Evolutionary conservation across 495 filamentous ascomycete species (phyloP).

Genomic region (Hypoxylon rickii): DNA sequence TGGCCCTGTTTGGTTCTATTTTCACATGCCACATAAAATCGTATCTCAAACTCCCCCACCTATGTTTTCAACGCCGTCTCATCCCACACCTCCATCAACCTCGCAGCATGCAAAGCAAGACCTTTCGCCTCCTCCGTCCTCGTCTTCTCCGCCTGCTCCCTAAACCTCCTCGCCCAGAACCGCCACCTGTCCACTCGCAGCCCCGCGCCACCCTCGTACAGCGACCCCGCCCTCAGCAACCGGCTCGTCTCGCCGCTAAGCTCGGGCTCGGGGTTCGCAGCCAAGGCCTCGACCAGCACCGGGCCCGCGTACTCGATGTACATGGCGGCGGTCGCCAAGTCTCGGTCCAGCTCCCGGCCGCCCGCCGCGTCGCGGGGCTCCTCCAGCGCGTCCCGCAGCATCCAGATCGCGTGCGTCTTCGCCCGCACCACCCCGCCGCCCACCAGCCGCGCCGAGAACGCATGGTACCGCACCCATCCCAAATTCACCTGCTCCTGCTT

Average conservation of each 20-base stretch:
- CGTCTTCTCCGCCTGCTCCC: slow-evolving; percentile 22
- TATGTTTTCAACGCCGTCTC: slow-evolving; percentile 5
- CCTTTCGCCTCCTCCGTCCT: slow-evolving; percentile 17
- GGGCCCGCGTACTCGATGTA: slow-evolving; percentile 37
- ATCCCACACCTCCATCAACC: slow-evolving; percentile 31
- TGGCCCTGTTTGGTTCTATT: no score
- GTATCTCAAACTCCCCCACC: no score
- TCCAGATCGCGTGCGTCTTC: slow-evolving; percentile 28
- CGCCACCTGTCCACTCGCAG: slow-evolving; percentile 27
- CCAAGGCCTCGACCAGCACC: slow-evolving; percentile 21
- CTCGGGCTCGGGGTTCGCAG: slow-evolving; percentile 16
- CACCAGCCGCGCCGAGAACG: slow-evolving; percentile 30
- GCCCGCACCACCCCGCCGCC: slow-evolving; percentile 20
- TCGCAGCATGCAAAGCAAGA: slow-evolving; percentile 29
- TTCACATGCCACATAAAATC: no score
- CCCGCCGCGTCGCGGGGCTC: slow-evolving; percentile 1
- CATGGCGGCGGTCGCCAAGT: slow-evolving; percentile 24
- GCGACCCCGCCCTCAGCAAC: slow-evolving; percentile 13
- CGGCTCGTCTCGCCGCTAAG: slow-evolving; percentile 18
- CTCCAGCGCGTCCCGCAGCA: slow-evolving; percentile 32
- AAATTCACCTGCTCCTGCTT: neutral
- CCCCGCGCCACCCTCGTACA: slow-evolving; percentile 26
- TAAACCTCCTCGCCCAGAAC: slow-evolving; percentile 32
- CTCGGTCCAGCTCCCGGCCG: slow-evolving; percentile 4
- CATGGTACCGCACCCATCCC: slow-evolving; percentile 28